Evolutionary conservation across 345 rosid genomes (phyloP).

Genomic region (Camelina laxa): DNA sequence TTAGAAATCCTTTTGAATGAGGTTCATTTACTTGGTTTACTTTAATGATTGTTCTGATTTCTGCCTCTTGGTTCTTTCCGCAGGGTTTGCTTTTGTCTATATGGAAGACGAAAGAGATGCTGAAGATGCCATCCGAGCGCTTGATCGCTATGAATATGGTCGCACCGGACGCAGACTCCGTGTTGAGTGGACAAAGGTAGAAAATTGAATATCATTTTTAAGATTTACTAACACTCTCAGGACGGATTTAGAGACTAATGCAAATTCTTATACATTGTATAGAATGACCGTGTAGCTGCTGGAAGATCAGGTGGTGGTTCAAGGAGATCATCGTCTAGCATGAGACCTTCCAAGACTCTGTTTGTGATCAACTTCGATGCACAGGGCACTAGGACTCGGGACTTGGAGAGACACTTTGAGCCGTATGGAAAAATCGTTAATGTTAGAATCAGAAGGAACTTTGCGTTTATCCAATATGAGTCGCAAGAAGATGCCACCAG

Average conservation of each 20-base stretch:
- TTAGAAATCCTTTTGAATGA: constrained; percentile 51
- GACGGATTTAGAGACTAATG: not conserved
- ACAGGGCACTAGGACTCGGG: constrained; percentile 75
- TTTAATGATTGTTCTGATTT: not conserved
- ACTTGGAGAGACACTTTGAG: constrained; percentile 92
- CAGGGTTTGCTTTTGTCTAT: constrained; percentile 91
- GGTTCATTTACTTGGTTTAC: constrained; percentile 37
- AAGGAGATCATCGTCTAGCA: constrained; percentile 65
- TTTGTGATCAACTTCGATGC: constrained; percentile 97
- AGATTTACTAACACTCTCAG: not conserved
- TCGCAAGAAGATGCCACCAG: constrained; percentile 83
- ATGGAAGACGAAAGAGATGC: constrained; percentile 99
- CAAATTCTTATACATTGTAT: constrained; percentile 26
- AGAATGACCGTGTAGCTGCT: constrained; percentile 78
- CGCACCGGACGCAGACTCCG: constrained; percentile 93
- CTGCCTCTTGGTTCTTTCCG: not conserved
- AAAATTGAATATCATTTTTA: not conserved
- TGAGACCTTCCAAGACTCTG: constrained; percentile 87
- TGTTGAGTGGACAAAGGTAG: constrained; percentile 98
- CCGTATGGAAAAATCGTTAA: constrained; percentile 88
- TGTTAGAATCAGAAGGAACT: constrained; percentile 92
- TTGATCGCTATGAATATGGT: constrained; percentile 82
- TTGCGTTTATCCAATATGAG: constrained; percentile 94
- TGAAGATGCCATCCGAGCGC: constrained; percentile 95
- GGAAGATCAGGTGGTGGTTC: constrained; percentile 63